Conservation (phyloP, 1,139 yeast genomes). For the Magnusiomyces clavatus region DNA sequence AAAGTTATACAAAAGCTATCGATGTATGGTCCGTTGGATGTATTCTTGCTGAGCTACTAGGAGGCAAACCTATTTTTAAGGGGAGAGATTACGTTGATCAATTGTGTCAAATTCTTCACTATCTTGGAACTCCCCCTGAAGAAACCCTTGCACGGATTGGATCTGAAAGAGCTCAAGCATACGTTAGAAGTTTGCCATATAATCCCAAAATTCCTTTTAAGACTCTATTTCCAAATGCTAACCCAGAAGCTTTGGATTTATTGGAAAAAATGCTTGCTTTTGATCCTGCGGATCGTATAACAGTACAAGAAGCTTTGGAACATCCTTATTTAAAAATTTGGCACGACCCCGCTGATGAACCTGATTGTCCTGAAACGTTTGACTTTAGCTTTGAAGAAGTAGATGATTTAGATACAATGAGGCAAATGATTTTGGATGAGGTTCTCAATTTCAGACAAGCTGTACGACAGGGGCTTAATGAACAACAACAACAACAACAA, state of each 20-base stretch:
- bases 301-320: slow-evolving; percentile 80
- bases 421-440: slow-evolving; percentile 70
- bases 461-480: slow-evolving; percentile 52
- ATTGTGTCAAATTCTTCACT: slow-evolving; percentile 74
- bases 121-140: slow-evolving; percentile 87
- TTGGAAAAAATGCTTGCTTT: slow-evolving; percentile 75
- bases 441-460: slow-evolving; percentile 70
- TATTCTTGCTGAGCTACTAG: slow-evolving; percentile 84
- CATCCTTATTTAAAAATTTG: slow-evolving; percentile 88
- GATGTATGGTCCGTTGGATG: slow-evolving; percentile 98
- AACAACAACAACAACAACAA: slow-evolving; percentile 51
- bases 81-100: slow-evolving; percentile 97
- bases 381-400: slow-evolving; percentile 87
- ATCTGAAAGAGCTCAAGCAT: slow-evolving; percentile 83
- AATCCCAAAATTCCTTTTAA: slow-evolving; percentile 77
- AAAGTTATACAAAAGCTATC: slow-evolving; percentile 89
- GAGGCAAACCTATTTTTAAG: slow-evolving; percentile 85
- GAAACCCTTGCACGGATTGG: slow-evolving; percentile 78
- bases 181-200: slow-evolving; percentile 76
- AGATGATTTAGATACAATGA: slow-evolving; percentile 72
- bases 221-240: slow-evolving; percentile 72
- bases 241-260: slow-evolving; percentile 79
- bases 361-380: slow-evolving; percentile 72
- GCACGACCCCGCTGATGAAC: slow-evolving; percentile 97
- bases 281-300: slow-evolving; percentile 79